These are phyloP conservation scores for Thermochaetoides thermophila DNA, from an alignment of 495 filamentous ascomycete genomes.

Conservation along the genomic window DNA sequence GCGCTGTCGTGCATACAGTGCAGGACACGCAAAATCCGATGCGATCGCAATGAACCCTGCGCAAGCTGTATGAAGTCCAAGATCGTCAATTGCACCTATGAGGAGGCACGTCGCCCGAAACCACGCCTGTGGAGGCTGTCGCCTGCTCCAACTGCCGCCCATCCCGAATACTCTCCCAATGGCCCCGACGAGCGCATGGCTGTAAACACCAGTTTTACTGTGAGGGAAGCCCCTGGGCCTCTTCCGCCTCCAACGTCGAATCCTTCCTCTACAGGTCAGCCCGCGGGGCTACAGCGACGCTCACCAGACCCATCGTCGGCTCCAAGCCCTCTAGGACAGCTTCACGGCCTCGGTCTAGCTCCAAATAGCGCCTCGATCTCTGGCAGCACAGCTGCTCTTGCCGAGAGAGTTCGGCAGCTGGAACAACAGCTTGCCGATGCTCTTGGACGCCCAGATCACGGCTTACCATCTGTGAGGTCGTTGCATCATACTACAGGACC, in stretches of 20 bases:
- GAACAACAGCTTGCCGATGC: slow-evolving; percentile 19
- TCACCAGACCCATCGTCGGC: slow-evolving; percentile 5
- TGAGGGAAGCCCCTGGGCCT: slow-evolving; percentile 3
- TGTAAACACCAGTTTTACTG: slow-evolving; percentile 2
- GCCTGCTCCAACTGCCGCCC: slow-evolving; percentile 9
- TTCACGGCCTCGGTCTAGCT: neutral
- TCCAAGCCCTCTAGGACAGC: slow-evolving; percentile 4
- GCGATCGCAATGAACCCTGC: slow-evolving; percentile 37
- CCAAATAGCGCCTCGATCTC: neutral
- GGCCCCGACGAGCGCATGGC: slow-evolving; percentile 7
- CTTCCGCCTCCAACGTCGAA: slow-evolving; percentile 3
- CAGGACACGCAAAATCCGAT: slow-evolving; percentile 40
- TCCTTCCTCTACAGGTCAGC: neutral
- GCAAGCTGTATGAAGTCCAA: slow-evolving; percentile 33
- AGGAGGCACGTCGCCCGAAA: slow-evolving; percentile 21
- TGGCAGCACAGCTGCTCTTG: slow-evolving; percentile 9
- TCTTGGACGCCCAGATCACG: slow-evolving; percentile 7
- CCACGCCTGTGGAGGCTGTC: slow-evolving; percentile 18
- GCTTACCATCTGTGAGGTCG: neutral
- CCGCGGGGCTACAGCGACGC: slow-evolving; percentile 5
- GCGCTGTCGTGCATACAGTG: slow-evolving; percentile 38
- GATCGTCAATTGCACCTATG: slow-evolving; percentile 31
- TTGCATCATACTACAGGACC: too few species aligned
- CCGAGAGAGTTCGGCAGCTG: slow-evolving; percentile 14
- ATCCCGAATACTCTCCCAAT: too few species aligned